A percentile compares a stretch with the other conserved stretches of the same genome.
These are phyloP conservation scores for Kluyveromyces lactis DNA, from an alignment of 805 yeast genomes.

Conservation along the genomic window DNA sequence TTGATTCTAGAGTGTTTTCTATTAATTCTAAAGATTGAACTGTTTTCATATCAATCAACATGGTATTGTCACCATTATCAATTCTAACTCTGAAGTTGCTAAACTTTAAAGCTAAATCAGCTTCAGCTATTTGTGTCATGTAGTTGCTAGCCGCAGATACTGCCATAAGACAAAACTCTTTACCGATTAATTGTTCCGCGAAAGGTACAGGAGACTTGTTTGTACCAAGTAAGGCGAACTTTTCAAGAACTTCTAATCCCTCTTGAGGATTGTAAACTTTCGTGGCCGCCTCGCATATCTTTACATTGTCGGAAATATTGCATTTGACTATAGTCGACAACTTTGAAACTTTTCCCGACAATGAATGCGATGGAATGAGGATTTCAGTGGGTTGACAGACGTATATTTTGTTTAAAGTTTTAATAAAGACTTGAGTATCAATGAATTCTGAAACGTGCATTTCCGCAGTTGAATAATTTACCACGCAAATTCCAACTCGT, in stretches of 20 bases:
- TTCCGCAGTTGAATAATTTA: conserved; percentile 32
- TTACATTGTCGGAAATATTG: conserved; percentile 21
- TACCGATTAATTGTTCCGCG: conserved; percentile 21
- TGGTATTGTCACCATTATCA: conserved; percentile 33
- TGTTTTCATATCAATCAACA: conserved; percentile 37
- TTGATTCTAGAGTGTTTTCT: conserved; percentile 26
- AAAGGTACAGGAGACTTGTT: conserved; percentile 1
- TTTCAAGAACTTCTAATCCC: conserved; percentile 20
- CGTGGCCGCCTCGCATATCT: conserved; percentile 20
- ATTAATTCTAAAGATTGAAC: conserved; percentile 33
- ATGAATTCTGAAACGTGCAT: conserved; percentile 30
- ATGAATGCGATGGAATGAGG: conserved; percentile 27
- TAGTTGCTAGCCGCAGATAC: conserved; percentile 27
- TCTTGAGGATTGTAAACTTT: conserved; percentile 19
- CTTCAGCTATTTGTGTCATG: conserved; percentile 12
- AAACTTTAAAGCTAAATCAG: conserved; percentile 12
- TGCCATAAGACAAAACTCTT: conserved; percentile 28
- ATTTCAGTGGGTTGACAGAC: conserved; percentile 31
- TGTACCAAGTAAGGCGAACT: conserved; percentile 13
- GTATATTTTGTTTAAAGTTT: conserved; percentile 35
- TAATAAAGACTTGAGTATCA: conserved; percentile 39
- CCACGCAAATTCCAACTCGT: conserved; percentile 34
- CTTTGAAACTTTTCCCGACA: conserved; percentile 24
- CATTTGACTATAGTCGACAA: conserved; percentile 31
- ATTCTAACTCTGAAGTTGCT: conserved; percentile 31